Percentiles rank a stretch among this genome's conserved stretches.
Conservation (phyloP, 176 grass and related monocot species). For the Leersia perrieri region DNA sequence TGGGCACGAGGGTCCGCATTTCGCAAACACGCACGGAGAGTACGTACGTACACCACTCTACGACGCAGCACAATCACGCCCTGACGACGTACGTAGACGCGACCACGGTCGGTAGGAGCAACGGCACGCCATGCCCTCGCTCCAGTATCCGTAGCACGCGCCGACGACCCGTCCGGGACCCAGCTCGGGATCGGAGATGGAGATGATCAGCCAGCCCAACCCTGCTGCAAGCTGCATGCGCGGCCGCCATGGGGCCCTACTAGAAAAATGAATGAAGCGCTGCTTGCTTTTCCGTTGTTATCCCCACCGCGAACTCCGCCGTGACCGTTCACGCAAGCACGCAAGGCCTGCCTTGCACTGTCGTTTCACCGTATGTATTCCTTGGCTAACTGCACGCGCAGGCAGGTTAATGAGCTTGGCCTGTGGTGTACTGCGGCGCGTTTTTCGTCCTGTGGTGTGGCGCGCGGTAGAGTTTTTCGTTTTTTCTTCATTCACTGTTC, state of each 20-base stretch:
- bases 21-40: neutral
- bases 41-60: neutral
- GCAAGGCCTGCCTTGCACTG: neutral
- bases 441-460: too few relatives aligned
- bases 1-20: neutral
- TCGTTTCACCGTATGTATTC: neutral
- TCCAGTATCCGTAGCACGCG: constrained; percentile 25
- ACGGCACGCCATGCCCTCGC: constrained; percentile 33
- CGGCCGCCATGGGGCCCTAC: neutral
- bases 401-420: too few relatives aligned
- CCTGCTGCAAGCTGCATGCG: neutral
- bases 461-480: neutral
- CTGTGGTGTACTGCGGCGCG: too few relatives aligned
- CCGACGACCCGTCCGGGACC: neutral
- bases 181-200: neutral
- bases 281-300: neutral
- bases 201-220: neutral
- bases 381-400: neutral
- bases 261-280: neutral
- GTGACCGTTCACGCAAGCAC: neutral
- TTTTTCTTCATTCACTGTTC: neutral
- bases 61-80: constrained; percentile 17
- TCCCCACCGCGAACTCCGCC: neutral
- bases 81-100: constrained; percentile 3
- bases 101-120: constrained; percentile 21